Evolutionary conservation across 1,284 basidiomycete species (phyloP).

Genomic region (Apiotrichum sp.): DNA sequence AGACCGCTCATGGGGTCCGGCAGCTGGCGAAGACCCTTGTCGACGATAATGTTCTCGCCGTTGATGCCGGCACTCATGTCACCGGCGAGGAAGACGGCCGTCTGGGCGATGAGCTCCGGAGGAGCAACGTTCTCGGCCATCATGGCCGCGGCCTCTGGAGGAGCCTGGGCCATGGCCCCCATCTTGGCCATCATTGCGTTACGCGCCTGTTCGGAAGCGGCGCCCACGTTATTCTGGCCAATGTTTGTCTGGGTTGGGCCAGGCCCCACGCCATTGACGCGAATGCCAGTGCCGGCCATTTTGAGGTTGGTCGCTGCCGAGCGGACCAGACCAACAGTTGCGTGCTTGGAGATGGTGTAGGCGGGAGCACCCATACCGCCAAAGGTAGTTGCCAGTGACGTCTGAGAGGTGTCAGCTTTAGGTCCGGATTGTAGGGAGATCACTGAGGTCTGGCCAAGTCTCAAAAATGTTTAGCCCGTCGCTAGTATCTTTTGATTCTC

Average conservation of each 20-base stretch:
- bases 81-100: conserved; percentile 13
- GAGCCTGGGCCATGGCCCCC: neutral
- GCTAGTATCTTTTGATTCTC: neutral
- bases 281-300: conserved; percentile 9
- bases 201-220: conserved; percentile 1
- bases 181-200: neutral
- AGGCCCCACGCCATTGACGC: conserved; percentile 14
- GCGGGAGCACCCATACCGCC: conserved; percentile 15
- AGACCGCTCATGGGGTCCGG: conserved; percentile 6
- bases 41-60: conserved; percentile 15
- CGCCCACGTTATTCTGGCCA: conserved; percentile 3
- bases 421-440: too few relatives aligned
- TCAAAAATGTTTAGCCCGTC: too few relatives aligned
- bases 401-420: too few relatives aligned
- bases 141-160: conserved; percentile 6
- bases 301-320: conserved; percentile 10
- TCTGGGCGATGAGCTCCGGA: conserved; percentile 8
- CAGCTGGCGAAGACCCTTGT: conserved; percentile 9
- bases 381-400: conserved; percentile 5
- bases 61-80: conserved; percentile 8
- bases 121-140: neutral
- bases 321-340: conserved; percentile 9
- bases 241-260: conserved; percentile 10
- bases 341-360: conserved; percentile 14
- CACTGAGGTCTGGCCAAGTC: too few relatives aligned